A percentile compares a stretch with the other conserved stretches of the same genome.
Evolutionary conservation across 495 filamentous ascomycete genomes (phyloP).

Genomic region (Podospora didyma): DNA sequence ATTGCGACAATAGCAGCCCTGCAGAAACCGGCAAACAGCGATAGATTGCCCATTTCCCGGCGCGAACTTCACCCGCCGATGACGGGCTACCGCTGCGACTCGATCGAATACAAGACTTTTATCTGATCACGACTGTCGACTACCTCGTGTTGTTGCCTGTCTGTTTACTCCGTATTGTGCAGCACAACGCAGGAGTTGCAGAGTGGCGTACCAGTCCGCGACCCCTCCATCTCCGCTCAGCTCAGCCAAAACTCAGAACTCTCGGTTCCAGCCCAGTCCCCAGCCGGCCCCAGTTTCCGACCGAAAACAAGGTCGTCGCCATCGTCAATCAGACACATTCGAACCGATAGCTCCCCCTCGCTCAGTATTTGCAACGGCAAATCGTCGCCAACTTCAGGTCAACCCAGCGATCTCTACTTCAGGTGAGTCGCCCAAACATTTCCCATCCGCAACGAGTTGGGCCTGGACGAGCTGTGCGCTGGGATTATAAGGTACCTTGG

Average conservation of each 20-base stretch:
- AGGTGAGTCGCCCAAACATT: neutral
- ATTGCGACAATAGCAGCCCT: neutral
- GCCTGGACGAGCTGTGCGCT: neutral
- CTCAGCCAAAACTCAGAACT: no score
- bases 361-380: neutral
- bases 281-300: neutral
- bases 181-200: neutral
- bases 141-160: neutral
- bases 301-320: constrained; percentile 3
- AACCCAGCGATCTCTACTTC: no score
- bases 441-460: neutral
- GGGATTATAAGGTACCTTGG: neutral
- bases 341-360: neutral
- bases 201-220: no score
- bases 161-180: no score
- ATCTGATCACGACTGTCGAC: constrained; percentile 1
- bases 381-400: neutral
- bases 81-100: constrained; percentile 1
- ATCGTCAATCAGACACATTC: constrained; percentile 1
- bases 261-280: no score
- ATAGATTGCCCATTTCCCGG: neutral
- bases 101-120: constrained; percentile 1
- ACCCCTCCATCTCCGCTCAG: constrained; percentile 1
- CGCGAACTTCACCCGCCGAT: constrained; percentile 2
- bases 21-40: neutral